Evolutionary conservation across 2,329 filamentous ascomycete species (phyloP).

Genomic region (Fusarium citri): DNA sequence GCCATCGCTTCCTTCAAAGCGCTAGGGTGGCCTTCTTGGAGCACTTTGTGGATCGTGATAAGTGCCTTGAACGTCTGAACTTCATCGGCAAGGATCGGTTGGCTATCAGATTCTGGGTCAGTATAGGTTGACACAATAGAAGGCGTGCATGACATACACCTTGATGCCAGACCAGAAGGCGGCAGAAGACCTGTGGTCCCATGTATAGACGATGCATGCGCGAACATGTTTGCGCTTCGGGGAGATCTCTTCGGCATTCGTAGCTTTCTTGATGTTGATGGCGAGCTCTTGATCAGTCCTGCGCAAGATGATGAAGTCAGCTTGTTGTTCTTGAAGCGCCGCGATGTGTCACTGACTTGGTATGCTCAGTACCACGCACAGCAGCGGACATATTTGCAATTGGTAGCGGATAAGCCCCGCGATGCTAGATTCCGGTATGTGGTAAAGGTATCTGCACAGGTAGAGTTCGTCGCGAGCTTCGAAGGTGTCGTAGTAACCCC

Average conservation of each 20-base stretch:
- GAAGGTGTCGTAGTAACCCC: slow-evolving; percentile 28
- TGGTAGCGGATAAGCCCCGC: slow-evolving; percentile 31
- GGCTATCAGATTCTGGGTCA: slow-evolving; percentile 62
- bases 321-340: slow-evolving; percentile 10
- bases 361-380: slow-evolving; percentile 52
- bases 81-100: slow-evolving; percentile 98
- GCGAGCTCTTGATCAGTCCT: slow-evolving; percentile 77
- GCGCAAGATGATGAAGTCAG: slow-evolving; percentile 30
- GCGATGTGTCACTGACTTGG: slow-evolving; percentile 48
- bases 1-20: slow-evolving; percentile 89
- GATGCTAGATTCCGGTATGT: slow-evolving; percentile 12
- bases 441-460: slow-evolving; percentile 15
- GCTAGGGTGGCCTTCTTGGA: slow-evolving; percentile 94
- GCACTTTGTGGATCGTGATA: slow-evolving; percentile 96
- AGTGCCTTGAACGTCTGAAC: slow-evolving; percentile 99
- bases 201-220: slow-evolving; percentile 97
- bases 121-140: slow-evolving; percentile 16
- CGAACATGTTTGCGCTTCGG: slow-evolving; percentile 93
- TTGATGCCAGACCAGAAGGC: slow-evolving; percentile 99
- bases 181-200: slow-evolving; percentile 96
- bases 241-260: slow-evolving; percentile 74
- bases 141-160: slow-evolving; percentile 74
- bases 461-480: slow-evolving; percentile 21
- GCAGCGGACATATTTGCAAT: slow-evolving; percentile 48
- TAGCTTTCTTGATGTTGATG: slow-evolving; percentile 78